Evolutionary conservation across 2,329 filamentous ascomycete genomes (phyloP), one percentile per base, ranked within the genome.

Genomic region (Lecanicillium sp.): DNA sequence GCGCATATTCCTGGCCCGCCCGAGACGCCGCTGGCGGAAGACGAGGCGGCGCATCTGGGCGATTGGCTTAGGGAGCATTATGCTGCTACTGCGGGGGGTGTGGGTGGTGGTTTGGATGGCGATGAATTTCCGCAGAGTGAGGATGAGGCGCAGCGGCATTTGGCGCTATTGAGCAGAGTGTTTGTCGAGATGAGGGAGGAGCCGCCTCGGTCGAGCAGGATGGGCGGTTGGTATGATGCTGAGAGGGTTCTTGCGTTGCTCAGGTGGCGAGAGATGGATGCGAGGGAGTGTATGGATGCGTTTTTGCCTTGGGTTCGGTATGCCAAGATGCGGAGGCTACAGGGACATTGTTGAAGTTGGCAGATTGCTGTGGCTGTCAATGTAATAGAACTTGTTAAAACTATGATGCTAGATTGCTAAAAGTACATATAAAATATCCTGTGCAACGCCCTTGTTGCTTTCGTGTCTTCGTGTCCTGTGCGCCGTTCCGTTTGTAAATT

Each of bases 51-150:
- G 7, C 35, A 40, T 30, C 37, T 43, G 5, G 37, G 37, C 13
- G 17, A 25, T n/a, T 43, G 41, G 41, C 29, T 43, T 8, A 33
- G 22, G n/a, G 41, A 40, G 20, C 37, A 34, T 27, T 43, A 43
- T 25, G 36, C 33, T 29, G 29, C 33, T 16, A 13, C 13, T 15
- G 30, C 30, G 9, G 14, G 18, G 5, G 15, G 13, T n/a, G n/a
- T n/a, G n/a, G n/a, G n/a, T n/a, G n/a, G n/a, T n/a, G n/a, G n/a
- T n/a, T n/a, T n/a, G 13, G 13, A 33, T 3, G 35, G 35, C 32
- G 27, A 31, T 15, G 33, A 37, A 34, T 28, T 43, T 19, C 41
- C 41, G 2, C 29, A 17, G 9, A 36, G 32, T 5, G 41, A 43
- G 25, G 29, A n/a, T 12, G 16, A 25, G 9, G 41, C 34, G 17